A percentile compares a stretch with the other conserved stretches of the same genome.
Evolutionary conservation across 345 rosid species (phyloP).

Genomic region (Murraya paniculata): DNA sequence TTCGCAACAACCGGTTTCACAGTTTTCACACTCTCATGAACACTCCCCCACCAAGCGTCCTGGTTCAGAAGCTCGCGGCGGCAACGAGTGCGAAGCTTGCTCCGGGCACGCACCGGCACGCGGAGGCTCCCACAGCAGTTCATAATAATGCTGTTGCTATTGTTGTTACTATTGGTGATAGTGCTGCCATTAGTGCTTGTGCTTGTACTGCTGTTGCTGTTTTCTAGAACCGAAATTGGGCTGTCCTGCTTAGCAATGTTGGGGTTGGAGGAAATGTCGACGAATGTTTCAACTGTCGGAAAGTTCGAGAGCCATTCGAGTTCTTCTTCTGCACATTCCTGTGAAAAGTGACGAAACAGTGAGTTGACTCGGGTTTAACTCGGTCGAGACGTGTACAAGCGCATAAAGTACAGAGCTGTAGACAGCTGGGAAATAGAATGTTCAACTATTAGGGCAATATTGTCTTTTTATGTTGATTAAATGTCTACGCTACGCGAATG

Average conservation of each 20-base stretch:
- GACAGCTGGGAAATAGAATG: not conserved
- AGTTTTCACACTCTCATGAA: constrained; percentile 21
- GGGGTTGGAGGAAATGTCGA: constrained; percentile 31
- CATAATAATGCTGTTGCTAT: constrained; percentile 22
- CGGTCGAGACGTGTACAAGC: not conserved
- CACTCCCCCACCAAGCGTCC: constrained; percentile 38
- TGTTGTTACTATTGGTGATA: constrained; percentile 20
- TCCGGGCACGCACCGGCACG: constrained; percentile 58
- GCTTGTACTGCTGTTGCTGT: constrained; percentile 41
- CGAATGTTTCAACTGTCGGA: constrained; percentile 63
- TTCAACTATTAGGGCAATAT: not conserved
- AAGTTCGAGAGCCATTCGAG: constrained; percentile 81
- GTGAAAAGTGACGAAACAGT: not conserved
- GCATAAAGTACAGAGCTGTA: not conserved
- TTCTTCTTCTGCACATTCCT: constrained; percentile 73
- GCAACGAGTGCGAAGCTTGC: constrained; percentile 52
- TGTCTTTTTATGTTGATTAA: not conserved
- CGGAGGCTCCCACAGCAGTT: constrained; percentile 39
- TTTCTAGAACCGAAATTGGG: constrained; percentile 69
- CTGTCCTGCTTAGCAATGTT: constrained; percentile 42
- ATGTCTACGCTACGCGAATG: constrained; percentile 8
- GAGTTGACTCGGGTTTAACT: not conserved
- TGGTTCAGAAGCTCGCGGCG: constrained; percentile 30
- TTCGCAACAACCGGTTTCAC: constrained; percentile 11
- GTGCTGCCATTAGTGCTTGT: constrained; percentile 32